These are phyloP conservation scores for Phytomonas sp. DNA, from an alignment of 208 protist genomes.

Conservation along the genomic window DNA sequence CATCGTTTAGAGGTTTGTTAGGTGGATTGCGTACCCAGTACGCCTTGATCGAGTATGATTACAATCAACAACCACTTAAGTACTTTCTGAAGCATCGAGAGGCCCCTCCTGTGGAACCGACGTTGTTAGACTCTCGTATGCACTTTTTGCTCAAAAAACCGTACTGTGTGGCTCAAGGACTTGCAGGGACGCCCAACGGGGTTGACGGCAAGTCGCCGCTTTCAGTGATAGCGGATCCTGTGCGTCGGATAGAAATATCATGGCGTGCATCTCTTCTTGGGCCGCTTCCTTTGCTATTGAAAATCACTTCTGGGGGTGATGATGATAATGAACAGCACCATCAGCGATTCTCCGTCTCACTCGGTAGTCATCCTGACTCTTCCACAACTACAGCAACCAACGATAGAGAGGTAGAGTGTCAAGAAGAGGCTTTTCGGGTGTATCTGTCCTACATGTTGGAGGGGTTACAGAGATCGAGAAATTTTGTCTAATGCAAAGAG, in stretches of 20 bases:
- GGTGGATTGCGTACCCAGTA: conserved; percentile 65
- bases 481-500: conserved; percentile 9
- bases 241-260: conserved; percentile 8
- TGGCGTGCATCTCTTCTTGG: conserved; percentile 12
- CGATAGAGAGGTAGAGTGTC: conserved; percentile 12
- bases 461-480: conserved; percentile 39
- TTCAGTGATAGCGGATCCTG: background rate
- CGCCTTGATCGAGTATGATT: conserved; percentile 57
- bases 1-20: conserved; percentile 21
- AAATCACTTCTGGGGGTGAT: background rate
- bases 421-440: conserved; percentile 31
- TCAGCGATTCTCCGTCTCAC: conserved; percentile 6
- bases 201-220: background rate
- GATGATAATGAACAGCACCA: conserved; percentile 9
- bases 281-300: background rate
- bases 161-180: conserved; percentile 25
- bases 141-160: conserved; percentile 54
- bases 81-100: conserved; percentile 29
- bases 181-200: conserved; percentile 5
- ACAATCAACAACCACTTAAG: conserved; percentile 26
- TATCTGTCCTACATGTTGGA: conserved; percentile 42
- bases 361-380: background rate
- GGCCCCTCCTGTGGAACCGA: conserved; percentile 28
- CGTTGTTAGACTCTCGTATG: conserved; percentile 44
- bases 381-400: background rate